Base-by-base conservation (phyloP, 352 stramenopile genomes). In the Discostella stelligera region DNA sequence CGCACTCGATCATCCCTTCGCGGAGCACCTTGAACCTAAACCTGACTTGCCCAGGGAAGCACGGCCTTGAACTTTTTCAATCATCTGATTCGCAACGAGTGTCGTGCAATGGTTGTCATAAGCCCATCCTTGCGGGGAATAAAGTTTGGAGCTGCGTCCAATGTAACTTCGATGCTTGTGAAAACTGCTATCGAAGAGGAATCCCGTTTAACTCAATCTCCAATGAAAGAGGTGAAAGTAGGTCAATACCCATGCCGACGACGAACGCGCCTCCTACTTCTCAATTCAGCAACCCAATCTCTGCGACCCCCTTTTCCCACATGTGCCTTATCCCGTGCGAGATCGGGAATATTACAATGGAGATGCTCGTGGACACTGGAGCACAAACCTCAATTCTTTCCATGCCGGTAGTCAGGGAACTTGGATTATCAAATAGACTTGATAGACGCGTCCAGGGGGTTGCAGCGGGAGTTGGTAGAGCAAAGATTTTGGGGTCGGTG, bases 311-410 rank as follows among this genome's bases (percentile, higher is more conserved):
- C 21, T 49, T 62, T 49, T 55, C 55, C n/a, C 72, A 82, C 39
- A 82, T 82, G 63, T 71, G 66, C 11, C 21, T 84, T 39, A 73
- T 89, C 30, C 66, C 60, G 1, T 89, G 85, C 58, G 62, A 25
- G 14, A 80, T 91, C 52, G 75, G 75, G 18, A 37, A 62, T 37
- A 76, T 76, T 30, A 59, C 64, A 14, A 70, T 91, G 11, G 82
- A 89, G 41, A 87, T 91, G 82, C 58, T 91, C 14, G 82, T 91
- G 0, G 86, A 91, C 49, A 87, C 83, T 20, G 86, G 86, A 56
- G 86, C 86, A 13, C 81, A 85, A 70, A 62, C 48, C 14, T 87
- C 75, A 2, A 79, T 87, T 6, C 77, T 91, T 44, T 90, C 82
- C 0, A 66, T 82, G 23, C 73, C 83, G 20, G 66, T 89, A 20